Conservation (phyloP, 2,329 filamentous ascomycete genomes). For the Trichoderma sp. region DNA sequence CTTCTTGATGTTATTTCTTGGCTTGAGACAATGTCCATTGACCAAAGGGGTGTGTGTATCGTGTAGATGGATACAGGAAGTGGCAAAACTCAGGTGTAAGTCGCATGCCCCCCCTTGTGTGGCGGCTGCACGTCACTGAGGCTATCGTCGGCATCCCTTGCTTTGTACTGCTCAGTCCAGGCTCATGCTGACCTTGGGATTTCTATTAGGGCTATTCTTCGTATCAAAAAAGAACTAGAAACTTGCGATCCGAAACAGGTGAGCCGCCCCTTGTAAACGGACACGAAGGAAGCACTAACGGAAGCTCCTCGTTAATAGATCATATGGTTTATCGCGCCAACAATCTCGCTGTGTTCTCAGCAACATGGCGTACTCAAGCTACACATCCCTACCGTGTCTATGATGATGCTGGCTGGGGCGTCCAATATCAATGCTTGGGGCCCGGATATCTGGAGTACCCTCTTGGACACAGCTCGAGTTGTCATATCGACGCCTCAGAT, state of each 20-base stretch:
- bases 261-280: slow-evolving; percentile 18
- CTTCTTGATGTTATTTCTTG: not conserved
- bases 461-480: slow-evolving; percentile 64
- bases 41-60: not conserved
- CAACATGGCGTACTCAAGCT: slow-evolving; percentile 59
- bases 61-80: slow-evolving; percentile 79
- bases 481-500: slow-evolving; percentile 77
- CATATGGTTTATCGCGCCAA: slow-evolving; percentile 74
- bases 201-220: slow-evolving; percentile 58
- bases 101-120: slow-evolving; percentile 15
- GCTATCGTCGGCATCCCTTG: not conserved
- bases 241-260: slow-evolving; percentile 54
- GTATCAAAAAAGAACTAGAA: slow-evolving; percentile 65
- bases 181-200: slow-evolving; percentile 27
- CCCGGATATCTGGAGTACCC: slow-evolving; percentile 62
- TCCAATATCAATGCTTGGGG: slow-evolving; percentile 75
- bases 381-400: slow-evolving; percentile 59
- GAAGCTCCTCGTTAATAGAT: slow-evolving; percentile 39
- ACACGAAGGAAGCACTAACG: not conserved
- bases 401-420: slow-evolving; percentile 63
- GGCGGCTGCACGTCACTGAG: not conserved
- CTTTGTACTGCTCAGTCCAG: not conserved
- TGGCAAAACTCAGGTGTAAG: slow-evolving; percentile 75
- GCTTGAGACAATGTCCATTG: not conserved
- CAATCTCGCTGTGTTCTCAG: slow-evolving; percentile 64